Percentiles rank a stretch among this genome's conserved stretches.
phyloP scores from a whole-genome alignment of 495 filamentous ascomycete genomes.

The Bombardia bombarda region DNA sequence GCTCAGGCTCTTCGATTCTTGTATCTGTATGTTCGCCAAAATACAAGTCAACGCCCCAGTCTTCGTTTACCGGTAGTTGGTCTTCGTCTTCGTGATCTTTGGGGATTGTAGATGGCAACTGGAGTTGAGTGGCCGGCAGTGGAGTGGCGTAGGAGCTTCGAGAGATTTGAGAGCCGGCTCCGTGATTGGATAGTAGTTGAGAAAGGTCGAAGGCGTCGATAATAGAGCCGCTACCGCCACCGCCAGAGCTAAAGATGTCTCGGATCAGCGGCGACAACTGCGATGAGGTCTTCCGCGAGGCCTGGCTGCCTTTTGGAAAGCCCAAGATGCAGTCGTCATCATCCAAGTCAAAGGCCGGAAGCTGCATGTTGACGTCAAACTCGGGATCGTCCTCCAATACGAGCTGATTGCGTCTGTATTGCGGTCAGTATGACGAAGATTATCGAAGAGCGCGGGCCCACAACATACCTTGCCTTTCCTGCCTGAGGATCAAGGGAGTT shows the following conservation, averaged over 20 bases:
- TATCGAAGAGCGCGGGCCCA: background rate
- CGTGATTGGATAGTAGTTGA: conserved; percentile 8
- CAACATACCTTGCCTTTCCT: conserved; percentile 60
- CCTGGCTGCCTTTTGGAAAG: conserved; percentile 21
- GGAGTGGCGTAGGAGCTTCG: no score
- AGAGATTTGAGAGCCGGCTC: conserved; percentile 1
- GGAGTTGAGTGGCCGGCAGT: conserved; percentile 7
- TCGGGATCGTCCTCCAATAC: conserved; percentile 75
- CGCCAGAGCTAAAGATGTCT: conserved; percentile 6
- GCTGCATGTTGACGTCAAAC: conserved; percentile 46
- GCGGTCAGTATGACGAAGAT: conserved; percentile 3
- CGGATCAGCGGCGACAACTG: conserved; percentile 29
- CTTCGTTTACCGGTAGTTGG: conserved; percentile 14
- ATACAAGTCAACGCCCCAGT: conserved; percentile 37
- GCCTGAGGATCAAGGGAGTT: conserved; percentile 61
- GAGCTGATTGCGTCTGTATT: conserved; percentile 65
- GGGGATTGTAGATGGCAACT: conserved; percentile 12
- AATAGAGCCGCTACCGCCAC: conserved; percentile 11
- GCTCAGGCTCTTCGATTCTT: conserved; percentile 24
- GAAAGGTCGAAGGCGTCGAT: conserved; percentile 14
- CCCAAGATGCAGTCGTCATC: conserved; percentile 50
- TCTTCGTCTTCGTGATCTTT: conserved; percentile 26
- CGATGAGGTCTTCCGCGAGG: conserved; percentile 39
- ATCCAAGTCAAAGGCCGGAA: conserved; percentile 29
- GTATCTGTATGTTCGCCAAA: conserved; percentile 29